phyloP scores from a whole-genome alignment of 192 early-diverging fungal genomes.

The Entrophospora sp. region DNA sequence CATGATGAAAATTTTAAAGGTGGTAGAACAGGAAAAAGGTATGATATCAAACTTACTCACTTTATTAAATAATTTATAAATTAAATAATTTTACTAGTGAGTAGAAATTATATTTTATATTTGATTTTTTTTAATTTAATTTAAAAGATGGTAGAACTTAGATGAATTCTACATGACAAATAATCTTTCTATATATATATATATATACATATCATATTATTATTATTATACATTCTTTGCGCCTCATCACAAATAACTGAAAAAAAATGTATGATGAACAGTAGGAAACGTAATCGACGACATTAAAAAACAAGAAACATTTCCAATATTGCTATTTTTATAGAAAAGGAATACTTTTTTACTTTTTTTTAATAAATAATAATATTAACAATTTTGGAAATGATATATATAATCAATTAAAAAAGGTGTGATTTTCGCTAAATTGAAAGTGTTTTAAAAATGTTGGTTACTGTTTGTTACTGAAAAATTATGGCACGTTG shows the following conservation, averaged over 20 bases:
- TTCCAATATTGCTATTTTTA: too few relatives aligned
- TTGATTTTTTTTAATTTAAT: not conserved
- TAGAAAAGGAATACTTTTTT: too few relatives aligned
- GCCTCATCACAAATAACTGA: not conserved
- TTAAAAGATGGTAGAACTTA: too few relatives aligned
- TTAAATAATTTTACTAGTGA: not conserved
- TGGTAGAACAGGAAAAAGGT: constrained; percentile 12
- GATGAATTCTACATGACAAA: constrained; percentile 1
- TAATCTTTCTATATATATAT: not conserved
- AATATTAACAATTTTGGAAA: too few relatives aligned
- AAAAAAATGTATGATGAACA: not conserved
- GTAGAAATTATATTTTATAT: not conserved
- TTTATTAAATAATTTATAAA: not conserved
- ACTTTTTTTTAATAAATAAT: too few relatives aligned
- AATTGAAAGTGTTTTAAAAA: too few relatives aligned
- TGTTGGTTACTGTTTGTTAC: too few relatives aligned
- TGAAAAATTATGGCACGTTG: too few relatives aligned
- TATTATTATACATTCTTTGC: too few relatives aligned
- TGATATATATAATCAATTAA: too few relatives aligned
- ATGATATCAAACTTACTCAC: not conserved
- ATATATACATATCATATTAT: not conserved
- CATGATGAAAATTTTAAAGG: constrained; percentile 11
- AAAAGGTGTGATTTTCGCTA: too few relatives aligned
- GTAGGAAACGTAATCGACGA: constrained; percentile 21
- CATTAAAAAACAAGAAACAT: constrained; percentile 18